These are phyloP conservation scores for Fusarium irregulare DNA, from an alignment of 2,329 filamentous ascomycete species.

Conservation along the genomic window DNA sequence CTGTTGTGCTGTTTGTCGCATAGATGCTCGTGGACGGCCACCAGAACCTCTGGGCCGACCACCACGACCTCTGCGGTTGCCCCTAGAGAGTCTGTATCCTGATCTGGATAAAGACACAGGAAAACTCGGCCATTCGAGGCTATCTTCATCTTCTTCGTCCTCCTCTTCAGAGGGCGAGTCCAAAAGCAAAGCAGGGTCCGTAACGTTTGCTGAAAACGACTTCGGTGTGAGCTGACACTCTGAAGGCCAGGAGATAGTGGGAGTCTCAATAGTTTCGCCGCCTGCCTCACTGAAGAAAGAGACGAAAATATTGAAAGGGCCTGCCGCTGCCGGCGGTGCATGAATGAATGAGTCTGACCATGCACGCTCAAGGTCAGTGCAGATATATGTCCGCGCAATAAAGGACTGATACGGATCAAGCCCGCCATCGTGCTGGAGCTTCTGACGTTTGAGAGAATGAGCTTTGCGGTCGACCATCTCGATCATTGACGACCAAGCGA, in stretches of 20 bases:
- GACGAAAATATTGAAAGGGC: slow-evolving; percentile 51
- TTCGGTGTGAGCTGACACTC: slow-evolving; percentile 42
- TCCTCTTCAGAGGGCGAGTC: slow-evolving; percentile 35
- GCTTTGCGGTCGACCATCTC: slow-evolving; percentile 47
- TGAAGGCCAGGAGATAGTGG: slow-evolving; percentile 41
- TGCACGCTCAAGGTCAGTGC: slow-evolving; percentile 60
- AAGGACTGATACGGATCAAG: slow-evolving; percentile 40
- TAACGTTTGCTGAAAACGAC: slow-evolving; percentile 25
- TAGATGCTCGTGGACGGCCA: slow-evolving; percentile 9
- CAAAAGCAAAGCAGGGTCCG: slow-evolving; percentile 14
- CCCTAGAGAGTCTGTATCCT: neutral
- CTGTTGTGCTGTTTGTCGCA: slow-evolving; percentile 18
- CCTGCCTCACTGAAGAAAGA: slow-evolving; percentile 35
- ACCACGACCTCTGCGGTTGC: slow-evolving; percentile 8
- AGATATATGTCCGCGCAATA: slow-evolving; percentile 51
- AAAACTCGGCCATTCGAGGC: slow-evolving; percentile 30
- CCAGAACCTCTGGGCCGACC: slow-evolving; percentile 2
- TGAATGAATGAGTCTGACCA: slow-evolving; percentile 45
- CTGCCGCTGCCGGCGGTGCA: slow-evolving; percentile 40
- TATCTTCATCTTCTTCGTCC: slow-evolving; percentile 38
- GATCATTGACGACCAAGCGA: slow-evolving; percentile 49
- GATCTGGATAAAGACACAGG: neutral
- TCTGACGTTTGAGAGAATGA: slow-evolving; percentile 22
- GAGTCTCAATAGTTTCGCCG: neutral
- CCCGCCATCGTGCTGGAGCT: slow-evolving; percentile 11